Conservation (phyloP, 1,284 basidiomycete species). For the Earliella scabrosa region DNA sequence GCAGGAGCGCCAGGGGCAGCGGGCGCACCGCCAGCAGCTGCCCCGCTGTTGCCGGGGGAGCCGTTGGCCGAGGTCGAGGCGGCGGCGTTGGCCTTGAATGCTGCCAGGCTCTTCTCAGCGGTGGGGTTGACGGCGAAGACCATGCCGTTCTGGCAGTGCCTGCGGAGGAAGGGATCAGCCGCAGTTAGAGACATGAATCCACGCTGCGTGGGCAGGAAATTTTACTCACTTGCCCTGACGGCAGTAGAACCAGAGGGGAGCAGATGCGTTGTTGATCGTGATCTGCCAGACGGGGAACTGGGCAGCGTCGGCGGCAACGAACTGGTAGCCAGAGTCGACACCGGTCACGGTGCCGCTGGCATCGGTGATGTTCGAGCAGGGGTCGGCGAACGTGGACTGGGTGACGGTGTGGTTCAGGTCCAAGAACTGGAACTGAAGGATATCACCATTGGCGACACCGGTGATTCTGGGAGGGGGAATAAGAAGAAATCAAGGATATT, state of each 20-base stretch:
- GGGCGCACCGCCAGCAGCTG: constrained; percentile 14
- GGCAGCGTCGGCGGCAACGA: constrained; percentile 35
- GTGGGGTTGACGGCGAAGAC: constrained; percentile 47
- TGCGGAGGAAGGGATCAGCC: constrained; percentile 10
- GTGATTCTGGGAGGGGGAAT: constrained; percentile 39
- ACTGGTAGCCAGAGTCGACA: constrained; percentile 46
- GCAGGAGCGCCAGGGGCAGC: constrained; percentile 21
- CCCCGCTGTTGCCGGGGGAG: constrained; percentile 16
- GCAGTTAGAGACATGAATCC: neutral
- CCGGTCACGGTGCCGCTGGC: constrained; percentile 37
- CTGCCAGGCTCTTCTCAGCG: constrained; percentile 31
- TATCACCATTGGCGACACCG: constrained; percentile 52
- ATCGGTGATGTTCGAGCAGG: constrained; percentile 40
- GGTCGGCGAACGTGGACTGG: constrained; percentile 59
- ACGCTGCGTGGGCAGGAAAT: neutral
- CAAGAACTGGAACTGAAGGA: constrained; percentile 53
- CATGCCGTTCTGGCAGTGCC: constrained; percentile 44
- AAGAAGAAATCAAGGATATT: neutral
- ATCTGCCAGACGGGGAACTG: constrained; percentile 38
- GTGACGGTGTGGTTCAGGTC: constrained; percentile 54
- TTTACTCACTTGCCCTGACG: constrained; percentile 38
- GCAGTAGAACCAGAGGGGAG: constrained; percentile 49
- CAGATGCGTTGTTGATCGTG: constrained; percentile 40
- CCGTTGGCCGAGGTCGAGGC: constrained; percentile 20
- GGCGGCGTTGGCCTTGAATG: constrained; percentile 44